Evolutionary conservation across 2,329 filamentous ascomycete genomes (phyloP), one percentile per base, ranked within the genome.

Genomic region (Stachybotrys chartarum): DNA sequence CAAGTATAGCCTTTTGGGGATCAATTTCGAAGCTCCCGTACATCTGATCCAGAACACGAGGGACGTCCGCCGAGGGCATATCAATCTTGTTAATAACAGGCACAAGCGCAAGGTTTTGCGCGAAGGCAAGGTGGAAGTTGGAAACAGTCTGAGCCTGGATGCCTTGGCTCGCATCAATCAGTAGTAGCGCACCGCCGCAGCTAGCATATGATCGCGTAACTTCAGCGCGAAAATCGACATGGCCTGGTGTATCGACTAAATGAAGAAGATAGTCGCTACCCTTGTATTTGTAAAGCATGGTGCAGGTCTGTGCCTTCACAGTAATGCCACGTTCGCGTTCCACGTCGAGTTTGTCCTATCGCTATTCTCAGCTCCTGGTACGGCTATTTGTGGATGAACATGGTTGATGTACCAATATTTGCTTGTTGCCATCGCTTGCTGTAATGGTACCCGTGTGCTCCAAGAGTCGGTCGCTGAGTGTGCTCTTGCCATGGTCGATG

Each of bases 401-500:
- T 17, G 32, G 31, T 12, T 7, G 32, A 16, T 64, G 14, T 64
- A 77, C 75, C 60, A 99, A 78, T 59, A 97, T 90, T 78, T 99
- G 94, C 75, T 96, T 96, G 70, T 97, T 96, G 52, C 81, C 80
- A 56, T 77, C 80, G 57, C 91, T 91, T 0, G 89, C 82, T 63
- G 89, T 77, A 60, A 99, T 97, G 7, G 93, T 97, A 18, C 94
- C 93, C 1, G 94, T 99, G 60, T 95, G 79, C 78, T 99, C 94
- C 59, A 99, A 82, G 54, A 99, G 77, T 3, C 94, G 87, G 67
- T 99, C 94, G 62, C 88, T 93, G 54, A 99, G 84, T 5, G 94
- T 99, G 68, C 90, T 96, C 74, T 99, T 99, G 66, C 94, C 94
- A 84, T 99, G 94, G 71, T 99, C 94, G 68, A 99, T 95, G 71